phyloP scores from a whole-genome alignment of 306 rosid species.

The Comarum palustre region DNA sequence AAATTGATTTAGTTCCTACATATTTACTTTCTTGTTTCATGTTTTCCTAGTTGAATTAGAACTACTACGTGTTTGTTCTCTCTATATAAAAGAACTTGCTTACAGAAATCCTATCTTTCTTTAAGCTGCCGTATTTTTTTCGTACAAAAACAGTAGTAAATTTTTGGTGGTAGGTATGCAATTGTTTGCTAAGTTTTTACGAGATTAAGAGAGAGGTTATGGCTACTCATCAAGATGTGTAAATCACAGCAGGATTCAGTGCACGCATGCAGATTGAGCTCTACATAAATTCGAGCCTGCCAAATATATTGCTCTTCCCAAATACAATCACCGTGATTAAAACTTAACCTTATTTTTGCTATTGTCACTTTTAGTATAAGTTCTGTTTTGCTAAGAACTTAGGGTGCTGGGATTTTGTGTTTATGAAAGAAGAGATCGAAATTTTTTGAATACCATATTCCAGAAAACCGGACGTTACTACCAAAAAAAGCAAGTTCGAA shows the following conservation, averaged over 20 bases:
- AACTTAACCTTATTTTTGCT: neutral
- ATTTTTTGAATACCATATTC: neutral
- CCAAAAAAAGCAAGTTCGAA: neutral
- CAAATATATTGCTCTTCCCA: neutral
- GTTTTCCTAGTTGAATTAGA: neutral
- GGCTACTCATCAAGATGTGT: neutral
- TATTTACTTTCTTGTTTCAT: neutral
- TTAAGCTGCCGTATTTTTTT: neutral
- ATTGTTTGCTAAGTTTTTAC: neutral
- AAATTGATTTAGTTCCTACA: neutral
- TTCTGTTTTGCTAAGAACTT: constrained; percentile 1
- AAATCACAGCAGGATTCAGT: neutral
- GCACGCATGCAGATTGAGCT: neutral
- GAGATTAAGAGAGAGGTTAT: neutral
- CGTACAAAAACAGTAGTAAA: neutral
- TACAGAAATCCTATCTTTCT: neutral
- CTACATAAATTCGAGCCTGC: neutral
- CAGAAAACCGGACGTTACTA: constrained; percentile 1
- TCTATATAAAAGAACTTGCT: neutral
- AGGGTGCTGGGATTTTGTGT: neutral
- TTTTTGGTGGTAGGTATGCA: neutral
- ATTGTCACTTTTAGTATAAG: neutral
- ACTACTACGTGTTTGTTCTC: neutral
- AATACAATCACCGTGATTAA: neutral
- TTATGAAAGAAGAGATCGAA: neutral